phyloP scores from a whole-genome alignment of 306 rosid species.

The Medicago lupulina region DNA sequence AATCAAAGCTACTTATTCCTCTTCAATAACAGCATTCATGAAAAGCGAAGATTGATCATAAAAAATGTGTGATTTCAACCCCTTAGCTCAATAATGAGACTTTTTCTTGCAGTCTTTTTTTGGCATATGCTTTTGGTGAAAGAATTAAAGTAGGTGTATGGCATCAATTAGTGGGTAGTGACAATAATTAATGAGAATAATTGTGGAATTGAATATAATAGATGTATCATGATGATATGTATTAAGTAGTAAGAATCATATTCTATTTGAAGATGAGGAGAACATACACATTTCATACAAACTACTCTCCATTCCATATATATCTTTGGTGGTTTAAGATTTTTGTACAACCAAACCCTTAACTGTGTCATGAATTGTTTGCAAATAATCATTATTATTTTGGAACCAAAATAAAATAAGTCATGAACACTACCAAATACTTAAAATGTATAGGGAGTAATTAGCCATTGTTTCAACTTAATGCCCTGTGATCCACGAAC shows the following conservation, averaged over 20 bases:
- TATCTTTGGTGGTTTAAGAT: too few species aligned
- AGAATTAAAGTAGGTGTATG: conserved; percentile 39
- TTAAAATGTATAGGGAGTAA: background rate
- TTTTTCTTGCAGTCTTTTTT: conserved; percentile 1
- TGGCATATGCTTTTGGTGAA: conserved; percentile 47
- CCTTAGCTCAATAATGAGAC: conserved; percentile 42
- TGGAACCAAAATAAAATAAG: background rate
- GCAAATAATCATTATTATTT: too few species aligned
- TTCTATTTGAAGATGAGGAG: conserved; percentile 18
- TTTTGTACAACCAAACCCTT: too few species aligned
- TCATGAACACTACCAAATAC: background rate
- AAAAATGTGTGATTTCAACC: conserved; percentile 42
- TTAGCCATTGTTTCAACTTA: background rate
- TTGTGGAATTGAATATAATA: conserved; percentile 42
- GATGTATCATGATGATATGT: conserved; percentile 25
- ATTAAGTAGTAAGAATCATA: conserved; percentile 27
- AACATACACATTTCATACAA: background rate
- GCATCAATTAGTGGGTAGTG: conserved; percentile 41
- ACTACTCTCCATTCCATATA: background rate
- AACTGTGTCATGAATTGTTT: too few species aligned
- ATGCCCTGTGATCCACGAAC: background rate
- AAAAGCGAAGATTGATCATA: conserved; percentile 44
- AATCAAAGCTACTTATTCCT: conserved; percentile 39
- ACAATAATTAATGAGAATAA: conserved; percentile 39
- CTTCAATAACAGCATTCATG: conserved; percentile 33